Conservation (phyloP, 805 yeast genomes). For the Yamadazyma endophytica region DNA sequence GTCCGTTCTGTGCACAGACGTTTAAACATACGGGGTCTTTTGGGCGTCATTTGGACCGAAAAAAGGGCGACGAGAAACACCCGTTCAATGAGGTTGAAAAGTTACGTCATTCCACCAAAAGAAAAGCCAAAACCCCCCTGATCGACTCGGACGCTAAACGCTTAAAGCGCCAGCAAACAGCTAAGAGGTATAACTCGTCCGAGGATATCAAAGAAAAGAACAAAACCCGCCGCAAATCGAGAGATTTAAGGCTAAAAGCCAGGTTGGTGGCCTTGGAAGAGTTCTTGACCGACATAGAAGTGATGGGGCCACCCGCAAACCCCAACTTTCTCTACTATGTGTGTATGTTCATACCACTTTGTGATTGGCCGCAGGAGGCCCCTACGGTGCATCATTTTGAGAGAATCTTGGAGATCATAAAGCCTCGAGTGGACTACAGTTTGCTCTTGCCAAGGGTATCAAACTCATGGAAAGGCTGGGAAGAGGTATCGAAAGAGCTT, state of each 20-base stretch:
- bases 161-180: neutral
- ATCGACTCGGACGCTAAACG: constrained; percentile 1
- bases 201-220: constrained; percentile 5
- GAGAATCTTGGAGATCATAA: too few species aligned
- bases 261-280: constrained; percentile 3
- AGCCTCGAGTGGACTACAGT: too few species aligned
- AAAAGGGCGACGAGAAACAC: constrained; percentile 6
- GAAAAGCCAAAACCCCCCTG: constrained; percentile 1
- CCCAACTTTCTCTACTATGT: constrained; percentile 4
- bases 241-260: constrained; percentile 7
- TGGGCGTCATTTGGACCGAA: constrained; percentile 8
- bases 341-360: constrained; percentile 7
- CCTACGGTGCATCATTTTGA: too few species aligned
- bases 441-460: too few species aligned
- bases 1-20: constrained; percentile 4
- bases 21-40: constrained; percentile 8
- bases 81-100: constrained; percentile 4
- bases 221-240: constrained; percentile 3
- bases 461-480: too few species aligned
- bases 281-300: too few species aligned
- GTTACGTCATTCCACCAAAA: constrained; percentile 2
- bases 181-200: constrained; percentile 6
- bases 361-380: constrained; percentile 8
- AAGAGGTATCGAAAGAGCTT: too few species aligned
- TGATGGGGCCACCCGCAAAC: too few species aligned